phyloP scores from a whole-genome alignment of 805 yeast genomes.

The Myxozyma monticola region DNA sequence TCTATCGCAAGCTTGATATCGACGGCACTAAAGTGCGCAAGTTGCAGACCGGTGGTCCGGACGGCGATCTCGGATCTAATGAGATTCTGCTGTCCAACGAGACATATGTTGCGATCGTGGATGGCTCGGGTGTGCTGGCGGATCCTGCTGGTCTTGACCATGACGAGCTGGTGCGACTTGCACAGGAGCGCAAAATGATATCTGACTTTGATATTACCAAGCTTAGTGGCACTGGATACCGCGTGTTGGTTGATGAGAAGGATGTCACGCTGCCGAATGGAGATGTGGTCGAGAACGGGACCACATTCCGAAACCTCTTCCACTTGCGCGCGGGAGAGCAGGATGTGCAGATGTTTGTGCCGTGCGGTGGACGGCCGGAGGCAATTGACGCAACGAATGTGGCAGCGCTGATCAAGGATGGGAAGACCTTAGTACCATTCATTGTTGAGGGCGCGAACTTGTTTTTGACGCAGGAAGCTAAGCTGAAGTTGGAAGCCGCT shows the following conservation, averaged over 20 bases:
- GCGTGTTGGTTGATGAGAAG: constrained; percentile 80
- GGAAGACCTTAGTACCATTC: constrained; percentile 75
- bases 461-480: constrained; percentile 92
- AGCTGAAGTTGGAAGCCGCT: constrained; percentile 77
- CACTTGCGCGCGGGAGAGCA: constrained; percentile 72
- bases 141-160: constrained; percentile 90
- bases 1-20: constrained; percentile 74
- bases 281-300: constrained; percentile 72
- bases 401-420: constrained; percentile 67
- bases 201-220: constrained; percentile 64
- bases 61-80: constrained; percentile 95
- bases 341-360: constrained; percentile 82
- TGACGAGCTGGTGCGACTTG: constrained; percentile 73
- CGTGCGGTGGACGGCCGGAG: constrained; percentile 99
- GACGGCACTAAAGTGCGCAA: constrained; percentile 62
- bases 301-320: constrained; percentile 85
- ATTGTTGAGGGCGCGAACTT: constrained; percentile 97
- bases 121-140: constrained; percentile 92
- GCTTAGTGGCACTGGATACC: constrained; percentile 73
- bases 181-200: constrained; percentile 73
- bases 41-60: constrained; percentile 98
- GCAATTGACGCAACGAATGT: constrained; percentile 89
- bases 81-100: constrained; percentile 89
- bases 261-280: constrained; percentile 81
- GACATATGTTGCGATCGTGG: constrained; percentile 82